Evolutionary conservation across 805 yeast species (phyloP).

Genomic region (Metschnikowia continentalis): DNA sequence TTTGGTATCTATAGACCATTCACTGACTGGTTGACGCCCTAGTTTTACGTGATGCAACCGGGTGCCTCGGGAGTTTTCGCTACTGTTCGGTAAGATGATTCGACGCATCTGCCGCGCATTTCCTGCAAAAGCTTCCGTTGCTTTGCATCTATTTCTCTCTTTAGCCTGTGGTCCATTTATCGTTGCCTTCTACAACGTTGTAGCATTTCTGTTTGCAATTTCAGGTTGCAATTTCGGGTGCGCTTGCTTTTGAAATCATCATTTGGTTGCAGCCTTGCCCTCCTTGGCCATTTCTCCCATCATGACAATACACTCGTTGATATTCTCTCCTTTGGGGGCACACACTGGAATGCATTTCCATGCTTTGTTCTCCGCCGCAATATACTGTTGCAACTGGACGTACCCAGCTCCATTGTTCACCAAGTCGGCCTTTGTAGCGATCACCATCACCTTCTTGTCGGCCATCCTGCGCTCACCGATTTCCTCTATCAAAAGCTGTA

Average conservation of each 20-base stretch:
- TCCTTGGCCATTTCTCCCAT: conserved; percentile 55
- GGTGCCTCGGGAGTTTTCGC: background rate
- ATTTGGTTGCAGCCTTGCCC: background rate
- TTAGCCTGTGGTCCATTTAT: background rate
- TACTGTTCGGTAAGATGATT: background rate
- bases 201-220: background rate
- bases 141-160: background rate
- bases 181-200: background rate
- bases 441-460: conserved; percentile 64
- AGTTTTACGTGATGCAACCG: too few relatives aligned
- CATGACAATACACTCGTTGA: conserved; percentile 61
- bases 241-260: background rate
- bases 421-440: conserved; percentile 93
- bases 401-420: conserved; percentile 50
- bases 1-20: too few relatives aligned
- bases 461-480: conserved; percentile 60
- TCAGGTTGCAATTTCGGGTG: background rate
- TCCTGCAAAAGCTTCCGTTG: background rate
- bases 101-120: conserved; percentile 1
- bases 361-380: conserved; percentile 23
- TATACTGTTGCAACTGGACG: conserved; percentile 39
- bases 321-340: conserved; percentile 68
- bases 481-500: conserved; percentile 61
- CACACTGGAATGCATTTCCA: conserved; percentile 86
- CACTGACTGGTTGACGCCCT: too few relatives aligned